Base-by-base conservation (phyloP, 2,329 filamentous ascomycete genomes). In the Remersonia thermophila region DNA sequence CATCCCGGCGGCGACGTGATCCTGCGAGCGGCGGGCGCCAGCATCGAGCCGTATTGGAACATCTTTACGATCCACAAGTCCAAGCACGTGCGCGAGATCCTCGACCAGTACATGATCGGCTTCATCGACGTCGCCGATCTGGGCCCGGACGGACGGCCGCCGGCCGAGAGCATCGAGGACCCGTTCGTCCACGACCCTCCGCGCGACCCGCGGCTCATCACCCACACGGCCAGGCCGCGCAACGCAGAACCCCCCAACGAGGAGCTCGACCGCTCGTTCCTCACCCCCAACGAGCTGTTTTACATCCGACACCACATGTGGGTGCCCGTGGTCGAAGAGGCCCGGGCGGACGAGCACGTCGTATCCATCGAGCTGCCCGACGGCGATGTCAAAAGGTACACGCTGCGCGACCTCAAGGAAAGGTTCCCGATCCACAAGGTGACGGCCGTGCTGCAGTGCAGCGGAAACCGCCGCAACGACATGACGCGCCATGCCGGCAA, bases 1-100 rank as follows among this genome's bases (percentile, higher is more conserved):
- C 77, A 82, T 49, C 77, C 77, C 0, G 77, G 77, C 3, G 77
- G 77, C 29, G 71, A 79, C 35, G 73, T 82, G 11, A 82, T 82
- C 40, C 60, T 81, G 7, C 67, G 71, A 20, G 77, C 77, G 1
- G 75, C 73, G 1, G 77, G 77, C 3, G 69, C 71, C 27, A 70
- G 67, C 37, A 69, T 82, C 33, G 77, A 82, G 35, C 68, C 71
- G 0, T 81, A 80, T 55, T 82, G 77, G 77, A 63, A 79, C 40
- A 78, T 82, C 36, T 82, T 82, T 51, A 64, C 67, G 32, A 80
- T 81, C 40, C 77, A 82, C 59, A 76, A 80, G 51, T 65, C 68
- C 13, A 62, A 71, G 29, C 71, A 81, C 41, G 74, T 81, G 5
- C 66, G 68, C 40, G 72, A 79, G 34, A 77, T 81, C 28, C 60